Evolutionary conservation across 306 rosid genomes (phyloP).

Genomic region (Acacia crassicarpa): DNA sequence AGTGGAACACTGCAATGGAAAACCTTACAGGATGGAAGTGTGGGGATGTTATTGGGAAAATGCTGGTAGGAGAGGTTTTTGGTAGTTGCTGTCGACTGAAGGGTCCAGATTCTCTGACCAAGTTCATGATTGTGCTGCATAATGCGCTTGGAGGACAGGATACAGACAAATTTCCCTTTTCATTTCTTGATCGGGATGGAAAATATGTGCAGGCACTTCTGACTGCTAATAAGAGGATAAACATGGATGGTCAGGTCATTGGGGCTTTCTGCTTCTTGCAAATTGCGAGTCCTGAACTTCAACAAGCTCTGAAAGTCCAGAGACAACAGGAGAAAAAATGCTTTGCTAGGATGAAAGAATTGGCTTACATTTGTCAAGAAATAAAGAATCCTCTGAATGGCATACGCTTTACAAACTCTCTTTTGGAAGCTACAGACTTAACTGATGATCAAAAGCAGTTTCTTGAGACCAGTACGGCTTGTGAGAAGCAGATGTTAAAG

Average conservation of each 20-base stretch:
- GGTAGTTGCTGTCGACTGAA: conserved; percentile 87
- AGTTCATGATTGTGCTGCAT: conserved; percentile 96
- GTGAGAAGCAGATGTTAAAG: conserved; percentile 93
- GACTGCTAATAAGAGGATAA: conserved; percentile 89
- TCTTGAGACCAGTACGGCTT: conserved; percentile 88
- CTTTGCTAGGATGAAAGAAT: conserved; percentile 84
- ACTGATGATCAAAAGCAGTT: conserved; percentile 90
- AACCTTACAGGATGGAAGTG: conserved; percentile 90
- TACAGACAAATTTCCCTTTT: conserved; percentile 73
- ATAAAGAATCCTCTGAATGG: conserved; percentile 90
- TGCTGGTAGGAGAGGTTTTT: conserved; percentile 94
- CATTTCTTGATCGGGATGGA: conserved; percentile 75
- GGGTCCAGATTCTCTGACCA: conserved; percentile 86
- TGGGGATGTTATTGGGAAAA: conserved; percentile 73
- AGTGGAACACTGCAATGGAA: conserved; percentile 98
- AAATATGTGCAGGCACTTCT: conserved; percentile 79
- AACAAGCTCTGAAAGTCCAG: conserved; percentile 76
- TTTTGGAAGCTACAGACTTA: conserved; percentile 85
- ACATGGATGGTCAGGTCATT: conserved; percentile 72
- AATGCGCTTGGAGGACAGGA: conserved; percentile 85
- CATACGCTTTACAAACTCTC: conserved; percentile 88
- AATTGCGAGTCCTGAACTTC: conserved; percentile 82
- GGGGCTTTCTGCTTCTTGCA: conserved; percentile 99
- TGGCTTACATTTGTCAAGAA: conserved; percentile 94
- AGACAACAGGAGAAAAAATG: conserved; percentile 79